A percentile compares a stretch with the other conserved stretches of the same genome.
Evolutionary conservation across 768 basidiomycete genomes (phyloP).

Genomic region (Lactarius trivialis): DNA sequence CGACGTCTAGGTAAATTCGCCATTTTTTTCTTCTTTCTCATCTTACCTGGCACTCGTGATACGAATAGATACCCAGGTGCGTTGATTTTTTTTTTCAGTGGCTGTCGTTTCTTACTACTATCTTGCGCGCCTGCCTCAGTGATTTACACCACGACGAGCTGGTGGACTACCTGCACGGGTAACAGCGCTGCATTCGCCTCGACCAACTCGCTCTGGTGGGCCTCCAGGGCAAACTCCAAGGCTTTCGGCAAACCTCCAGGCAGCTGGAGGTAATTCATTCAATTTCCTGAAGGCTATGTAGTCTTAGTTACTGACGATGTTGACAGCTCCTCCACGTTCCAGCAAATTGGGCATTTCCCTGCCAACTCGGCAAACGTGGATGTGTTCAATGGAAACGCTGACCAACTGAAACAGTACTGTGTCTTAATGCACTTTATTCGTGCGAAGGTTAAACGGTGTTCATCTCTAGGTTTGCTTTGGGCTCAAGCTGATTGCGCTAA

Average conservation of each 20-base stretch:
- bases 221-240: slow-evolving; percentile 44
- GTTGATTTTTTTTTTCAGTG: slow-evolving; percentile 3
- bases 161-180: slow-evolving; percentile 65
- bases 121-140: slow-evolving; percentile 28
- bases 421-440: no score
- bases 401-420: slow-evolving; percentile 36
- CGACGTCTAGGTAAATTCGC: no score
- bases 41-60: no score
- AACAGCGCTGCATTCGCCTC: slow-evolving; percentile 42
- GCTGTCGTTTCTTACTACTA: no score
- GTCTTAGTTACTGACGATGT: background rate
- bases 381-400: slow-evolving; percentile 46
- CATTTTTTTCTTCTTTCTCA: no score
- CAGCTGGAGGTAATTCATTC: slow-evolving; percentile 35
- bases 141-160: slow-evolving; percentile 58
- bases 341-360: slow-evolving; percentile 54
- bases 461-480: no score
- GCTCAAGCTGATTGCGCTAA: no score
- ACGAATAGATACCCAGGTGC: slow-evolving; percentile 35
- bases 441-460: no score
- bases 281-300: background rate
- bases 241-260: slow-evolving; percentile 50
- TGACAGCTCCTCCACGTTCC: slow-evolving; percentile 45
- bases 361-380: slow-evolving; percentile 57
- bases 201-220: slow-evolving; percentile 63